Evolutionary conservation across 176 grass and related monocot genomes (phyloP).

Genomic region (Otatea glauca): DNA sequence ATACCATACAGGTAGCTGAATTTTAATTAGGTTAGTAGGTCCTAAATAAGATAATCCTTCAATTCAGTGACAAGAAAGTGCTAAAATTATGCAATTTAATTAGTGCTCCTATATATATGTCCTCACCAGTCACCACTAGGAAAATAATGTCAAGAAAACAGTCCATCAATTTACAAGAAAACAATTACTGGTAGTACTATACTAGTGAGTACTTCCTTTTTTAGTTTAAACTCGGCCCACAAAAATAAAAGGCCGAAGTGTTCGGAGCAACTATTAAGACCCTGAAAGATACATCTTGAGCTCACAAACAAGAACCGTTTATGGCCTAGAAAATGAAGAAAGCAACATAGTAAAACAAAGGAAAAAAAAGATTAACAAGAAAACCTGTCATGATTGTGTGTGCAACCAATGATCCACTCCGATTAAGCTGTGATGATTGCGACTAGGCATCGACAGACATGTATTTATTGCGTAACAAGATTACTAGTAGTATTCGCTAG

Average conservation of each 20-base stretch:
- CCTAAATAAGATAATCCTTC: background rate
- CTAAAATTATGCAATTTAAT: background rate
- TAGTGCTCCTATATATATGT: background rate
- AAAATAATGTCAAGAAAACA: background rate
- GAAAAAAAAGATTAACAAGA: background rate
- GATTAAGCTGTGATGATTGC: conserved; percentile 37
- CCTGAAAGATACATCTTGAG: background rate
- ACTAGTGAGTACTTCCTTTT: background rate
- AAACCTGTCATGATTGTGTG: background rate
- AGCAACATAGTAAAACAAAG: background rate
- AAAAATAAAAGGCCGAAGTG: conserved; percentile 21
- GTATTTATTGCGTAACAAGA: conserved; percentile 34
- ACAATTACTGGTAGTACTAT: background rate
- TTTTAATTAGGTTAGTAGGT: background rate
- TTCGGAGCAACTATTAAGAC: conserved; percentile 6
- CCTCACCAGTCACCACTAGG: background rate
- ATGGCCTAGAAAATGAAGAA: background rate
- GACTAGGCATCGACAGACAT: conserved; percentile 46
- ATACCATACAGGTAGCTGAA: background rate
- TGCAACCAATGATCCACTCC: background rate
- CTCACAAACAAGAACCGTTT: background rate
- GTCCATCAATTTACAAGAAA: background rate
- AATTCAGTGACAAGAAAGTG: background rate
- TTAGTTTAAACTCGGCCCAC: background rate
- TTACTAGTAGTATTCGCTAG: background rate